Percentiles rank a stretch among this genome's conserved stretches.
phyloP scores from a whole-genome alignment of 2,329 filamentous ascomycete species.

The Penicillium sp. region DNA sequence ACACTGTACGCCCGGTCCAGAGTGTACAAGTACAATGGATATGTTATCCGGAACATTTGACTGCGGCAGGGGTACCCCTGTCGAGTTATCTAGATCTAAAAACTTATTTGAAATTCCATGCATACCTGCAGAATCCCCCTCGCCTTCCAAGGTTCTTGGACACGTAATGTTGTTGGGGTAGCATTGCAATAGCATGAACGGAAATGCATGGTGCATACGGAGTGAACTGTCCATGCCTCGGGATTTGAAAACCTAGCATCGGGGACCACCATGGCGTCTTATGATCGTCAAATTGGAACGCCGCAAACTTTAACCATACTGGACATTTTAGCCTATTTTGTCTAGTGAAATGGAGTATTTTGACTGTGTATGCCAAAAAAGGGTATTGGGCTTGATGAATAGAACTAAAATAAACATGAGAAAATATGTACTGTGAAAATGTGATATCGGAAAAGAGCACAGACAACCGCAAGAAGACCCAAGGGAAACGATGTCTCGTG shows the following conservation, averaged over 20 bases:
- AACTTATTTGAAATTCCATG: background rate
- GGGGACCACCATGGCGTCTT: background rate
- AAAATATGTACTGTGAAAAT: slow-evolving; percentile 17
- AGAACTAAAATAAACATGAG: slow-evolving; percentile 10
- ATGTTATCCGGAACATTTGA: background rate
- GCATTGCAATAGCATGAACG: background rate
- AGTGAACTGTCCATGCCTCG: background rate
- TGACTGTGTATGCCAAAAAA: background rate
- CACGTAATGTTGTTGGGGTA: background rate
- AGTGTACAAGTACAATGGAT: background rate
- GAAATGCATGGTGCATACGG: background rate
- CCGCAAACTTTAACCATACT: background rate
- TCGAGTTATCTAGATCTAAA: background rate
- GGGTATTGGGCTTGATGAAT: slow-evolving; percentile 16
- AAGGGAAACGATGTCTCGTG: slow-evolving; percentile 9
- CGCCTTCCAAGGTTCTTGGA: background rate
- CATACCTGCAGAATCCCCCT: background rate
- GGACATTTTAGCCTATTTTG: background rate
- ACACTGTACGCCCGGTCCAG: background rate
- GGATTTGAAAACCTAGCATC: background rate
- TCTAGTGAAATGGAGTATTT: background rate
- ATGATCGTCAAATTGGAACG: background rate
- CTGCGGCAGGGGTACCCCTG: background rate
- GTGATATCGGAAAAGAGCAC: background rate
- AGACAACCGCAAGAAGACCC: background rate